Conservation (phyloP, 805 yeast genomes). For the Ogataea pignaliae region DNA sequence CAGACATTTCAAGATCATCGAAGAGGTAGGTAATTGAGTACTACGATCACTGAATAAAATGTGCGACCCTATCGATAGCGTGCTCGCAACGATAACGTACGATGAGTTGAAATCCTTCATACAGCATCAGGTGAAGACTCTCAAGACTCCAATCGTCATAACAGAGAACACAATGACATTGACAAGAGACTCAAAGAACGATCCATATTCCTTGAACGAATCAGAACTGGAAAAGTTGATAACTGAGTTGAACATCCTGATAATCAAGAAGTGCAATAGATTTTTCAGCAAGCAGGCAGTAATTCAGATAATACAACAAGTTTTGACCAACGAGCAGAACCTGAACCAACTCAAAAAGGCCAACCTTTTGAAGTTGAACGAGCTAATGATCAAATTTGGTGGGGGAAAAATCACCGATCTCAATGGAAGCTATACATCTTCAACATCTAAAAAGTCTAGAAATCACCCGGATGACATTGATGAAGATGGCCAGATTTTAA, state of each 20-base stretch:
- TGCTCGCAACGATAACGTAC: slow-evolving; percentile 14
- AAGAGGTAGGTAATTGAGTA: not conserved
- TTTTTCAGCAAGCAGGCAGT: slow-evolving; percentile 28
- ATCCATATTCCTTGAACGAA: slow-evolving; percentile 4
- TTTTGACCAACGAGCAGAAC: slow-evolving; percentile 21
- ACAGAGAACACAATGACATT: slow-evolving; percentile 11
- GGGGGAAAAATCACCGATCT: slow-evolving; percentile 18
- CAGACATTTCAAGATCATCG: too few species aligned
- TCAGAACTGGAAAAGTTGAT: slow-evolving; percentile 9
- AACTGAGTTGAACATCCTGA: slow-evolving; percentile 6
- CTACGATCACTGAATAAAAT: not conserved
- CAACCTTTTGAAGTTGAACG: slow-evolving; percentile 24
- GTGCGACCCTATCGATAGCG: not conserved
- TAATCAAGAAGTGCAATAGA: slow-evolving; percentile 16
- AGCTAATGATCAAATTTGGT: slow-evolving; percentile 23
- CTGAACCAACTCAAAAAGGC: slow-evolving; percentile 10
- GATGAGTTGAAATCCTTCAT: slow-evolving; percentile 24
- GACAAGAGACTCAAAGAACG: not conserved
- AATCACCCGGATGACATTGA: slow-evolving; percentile 1
- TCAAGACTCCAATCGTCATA: slow-evolving; percentile 14
- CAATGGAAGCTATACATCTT: slow-evolving; percentile 15
- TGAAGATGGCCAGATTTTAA: slow-evolving; percentile 2
- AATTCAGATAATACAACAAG: slow-evolving; percentile 27
- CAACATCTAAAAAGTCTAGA: not conserved
- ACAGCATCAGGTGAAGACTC: slow-evolving; percentile 18